Evolutionary conservation across 2,329 filamentous ascomycete genomes (phyloP).

Genomic region (Colletotrichum sublineola): DNA sequence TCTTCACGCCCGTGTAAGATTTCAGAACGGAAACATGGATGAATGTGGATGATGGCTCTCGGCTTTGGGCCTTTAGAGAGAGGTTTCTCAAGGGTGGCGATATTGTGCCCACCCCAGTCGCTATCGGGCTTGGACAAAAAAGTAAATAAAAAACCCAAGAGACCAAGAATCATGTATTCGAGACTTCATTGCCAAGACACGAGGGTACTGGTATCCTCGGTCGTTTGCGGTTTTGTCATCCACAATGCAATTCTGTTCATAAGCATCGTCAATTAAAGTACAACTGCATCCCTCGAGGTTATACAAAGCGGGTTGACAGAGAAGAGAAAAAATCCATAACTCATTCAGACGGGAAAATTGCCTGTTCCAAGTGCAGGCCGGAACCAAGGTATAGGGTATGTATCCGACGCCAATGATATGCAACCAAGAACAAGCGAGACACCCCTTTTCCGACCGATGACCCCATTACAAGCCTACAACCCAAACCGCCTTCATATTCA

Average conservation of each 20-base stretch:
- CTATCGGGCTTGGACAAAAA: not conserved
- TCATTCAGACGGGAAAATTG: constrained; percentile 49
- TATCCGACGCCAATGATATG: constrained; percentile 53
- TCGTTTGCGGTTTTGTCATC: not conserved
- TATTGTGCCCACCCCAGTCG: not conserved
- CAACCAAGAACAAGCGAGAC: constrained; percentile 42
- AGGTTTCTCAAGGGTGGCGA: not conserved
- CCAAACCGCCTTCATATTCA: constrained; percentile 32
- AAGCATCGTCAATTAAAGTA: constrained; percentile 39
- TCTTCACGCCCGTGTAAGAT: not conserved
- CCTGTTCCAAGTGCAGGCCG: constrained; percentile 49
- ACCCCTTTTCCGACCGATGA: constrained; percentile 17
- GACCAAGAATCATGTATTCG: not conserved
- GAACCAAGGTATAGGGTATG: constrained; percentile 47
- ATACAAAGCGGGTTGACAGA: constrained; percentile 34
- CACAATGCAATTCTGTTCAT: constrained; percentile 11
- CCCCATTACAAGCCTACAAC: constrained; percentile 28
- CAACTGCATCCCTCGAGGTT: constrained; percentile 29
- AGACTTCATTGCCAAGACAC: not conserved
- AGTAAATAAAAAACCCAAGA: no score
- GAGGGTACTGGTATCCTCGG: no score
- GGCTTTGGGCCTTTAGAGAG: not conserved
- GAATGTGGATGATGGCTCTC: no score
- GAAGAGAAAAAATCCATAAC: constrained; percentile 36
- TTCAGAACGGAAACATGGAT: not conserved